Percentiles rank a stretch among this genome's conserved stretches.
Conservation (phyloP, 2,329 filamentous ascomycete species). For the Torrubiella hemipterigena region DNA sequence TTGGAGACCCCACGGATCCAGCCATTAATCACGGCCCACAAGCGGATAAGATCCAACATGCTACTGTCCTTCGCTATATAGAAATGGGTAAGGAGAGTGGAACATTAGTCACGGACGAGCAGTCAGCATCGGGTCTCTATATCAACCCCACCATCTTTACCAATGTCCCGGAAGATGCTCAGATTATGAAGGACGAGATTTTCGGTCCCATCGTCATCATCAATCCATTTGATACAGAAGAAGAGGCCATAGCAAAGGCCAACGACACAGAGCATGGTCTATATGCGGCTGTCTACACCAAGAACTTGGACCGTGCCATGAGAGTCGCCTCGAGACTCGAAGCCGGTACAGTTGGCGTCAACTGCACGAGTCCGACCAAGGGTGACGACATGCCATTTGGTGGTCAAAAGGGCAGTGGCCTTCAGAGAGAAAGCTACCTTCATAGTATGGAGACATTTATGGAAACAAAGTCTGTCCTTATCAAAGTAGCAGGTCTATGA, state of each 20-base stretch:
- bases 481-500: slow-evolving; percentile 6
- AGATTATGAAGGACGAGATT: slow-evolving; percentile 47
- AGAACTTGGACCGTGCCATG: slow-evolving; percentile 34
- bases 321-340: slow-evolving; percentile 39
- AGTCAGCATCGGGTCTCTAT: slow-evolving; percentile 12
- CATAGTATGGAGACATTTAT: slow-evolving; percentile 11
- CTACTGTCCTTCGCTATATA: slow-evolving; percentile 31
- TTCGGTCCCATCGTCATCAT: slow-evolving; percentile 53
- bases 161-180: slow-evolving; percentile 13
- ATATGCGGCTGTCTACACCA: slow-evolving; percentile 43
- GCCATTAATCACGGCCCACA: slow-evolving; percentile 30
- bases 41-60: slow-evolving; percentile 37
- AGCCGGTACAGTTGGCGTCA: slow-evolving; percentile 50
- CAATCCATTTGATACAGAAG: slow-evolving; percentile 25
- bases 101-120: slow-evolving; percentile 9
- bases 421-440: slow-evolving; percentile 8
- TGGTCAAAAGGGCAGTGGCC: slow-evolving; percentile 11
- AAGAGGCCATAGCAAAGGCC: slow-evolving; percentile 18
- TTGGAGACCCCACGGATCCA: slow-evolving; percentile 21
- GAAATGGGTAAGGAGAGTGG: slow-evolving; percentile 31
- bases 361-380: slow-evolving; percentile 21
- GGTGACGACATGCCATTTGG: slow-evolving; percentile 11
- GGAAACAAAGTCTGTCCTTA: slow-evolving; percentile 11
- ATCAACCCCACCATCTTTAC: slow-evolving; percentile 17
- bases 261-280: slow-evolving; percentile 41